Conservation (phyloP, 2,329 filamentous ascomycete species). For the Leptographium procerum region DNA sequence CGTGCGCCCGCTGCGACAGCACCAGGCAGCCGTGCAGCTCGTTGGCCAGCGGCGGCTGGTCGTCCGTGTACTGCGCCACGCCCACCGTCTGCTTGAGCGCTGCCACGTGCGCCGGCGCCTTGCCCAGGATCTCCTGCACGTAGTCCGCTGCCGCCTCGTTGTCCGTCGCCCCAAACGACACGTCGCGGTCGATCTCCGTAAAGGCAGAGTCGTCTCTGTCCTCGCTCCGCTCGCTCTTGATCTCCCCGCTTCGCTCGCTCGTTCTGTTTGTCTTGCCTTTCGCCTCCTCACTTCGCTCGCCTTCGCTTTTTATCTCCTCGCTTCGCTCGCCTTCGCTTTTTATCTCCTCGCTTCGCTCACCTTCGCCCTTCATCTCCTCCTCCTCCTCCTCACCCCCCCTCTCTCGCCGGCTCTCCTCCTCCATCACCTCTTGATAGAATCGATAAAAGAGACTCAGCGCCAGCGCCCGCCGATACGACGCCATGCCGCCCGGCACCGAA, state of each 20-base stretch:
- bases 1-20: slow-evolving; percentile 77
- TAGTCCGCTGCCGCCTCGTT: slow-evolving; percentile 65
- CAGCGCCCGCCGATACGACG: slow-evolving; percentile 83
- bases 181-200: slow-evolving; percentile 71
- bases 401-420: slow-evolving; percentile 33
- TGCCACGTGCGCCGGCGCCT: slow-evolving; percentile 76
- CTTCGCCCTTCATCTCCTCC: neutral
- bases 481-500: slow-evolving; percentile 93
- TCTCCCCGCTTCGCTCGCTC: neutral
- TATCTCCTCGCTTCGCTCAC: slow-evolving; percentile 3
- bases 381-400: slow-evolving; percentile 5
- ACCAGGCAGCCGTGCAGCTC: slow-evolving; percentile 84
- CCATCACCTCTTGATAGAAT: slow-evolving; percentile 84
- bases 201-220: slow-evolving; percentile 60
- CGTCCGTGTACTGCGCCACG: slow-evolving; percentile 92
- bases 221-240: too few species aligned
- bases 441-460: slow-evolving; percentile 93
- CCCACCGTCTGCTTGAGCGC: slow-evolving; percentile 90
- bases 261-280: neutral
- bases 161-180: slow-evolving; percentile 74
- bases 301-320: neutral
- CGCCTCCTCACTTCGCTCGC: too few species aligned
- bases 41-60: slow-evolving; percentile 77
- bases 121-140: slow-evolving; percentile 70
- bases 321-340: slow-evolving; percentile 34